Evolutionary conservation across 2,329 filamentous ascomycete genomes (phyloP), one percentile per base, ranked within the genome.

Genomic region (Phyllosticta citriasiana): DNA sequence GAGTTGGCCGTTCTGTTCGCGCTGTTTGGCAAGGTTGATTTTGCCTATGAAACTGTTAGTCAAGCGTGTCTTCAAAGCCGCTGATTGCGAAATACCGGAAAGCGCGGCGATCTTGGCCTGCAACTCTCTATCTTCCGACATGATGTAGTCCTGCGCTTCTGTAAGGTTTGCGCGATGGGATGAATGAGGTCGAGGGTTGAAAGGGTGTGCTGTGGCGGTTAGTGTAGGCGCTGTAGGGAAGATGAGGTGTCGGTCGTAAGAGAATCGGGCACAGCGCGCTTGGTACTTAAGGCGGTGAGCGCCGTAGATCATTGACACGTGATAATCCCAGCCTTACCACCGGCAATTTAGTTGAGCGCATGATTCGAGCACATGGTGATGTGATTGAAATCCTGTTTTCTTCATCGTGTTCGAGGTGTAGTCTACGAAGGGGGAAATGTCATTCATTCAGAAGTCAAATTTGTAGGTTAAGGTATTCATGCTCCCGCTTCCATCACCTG

Each of bases 21-120:
- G 58, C 65, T 83, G 88, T 73, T 89, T 91, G 76, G 89, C 86
- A 58, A 86, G 84, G 71, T 91, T 91, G 71, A 94, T 93, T 74
- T 89, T 87, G 66, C 88, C 88, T 91, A 26, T 52, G 53, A 22
- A 35, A 24, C 19, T 16, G 51, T 24, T 25, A 33, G 57, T 59
- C 26, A 4, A 47, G 53, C 64, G 55, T 22, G 19, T 56, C 61
- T 64, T 65, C 35, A 35, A 19, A 14, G 27, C 55, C 35, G 59
- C 50, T 52, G 62, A 60, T n/a, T 60, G 52, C 30, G 54, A 71
- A 74, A 72, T 72, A 83, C 82, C 81, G 74, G 80, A 79, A 68
- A 84, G 75, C 67, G 80, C 80, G 70, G 80, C 77, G 69, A 84
- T 84, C 68, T 78, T 80, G 62, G 78, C 77, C 61, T 83, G 73